Conservation (phyloP, 2,329 filamentous ascomycete genomes). For the Ustulina deusta region DNA sequence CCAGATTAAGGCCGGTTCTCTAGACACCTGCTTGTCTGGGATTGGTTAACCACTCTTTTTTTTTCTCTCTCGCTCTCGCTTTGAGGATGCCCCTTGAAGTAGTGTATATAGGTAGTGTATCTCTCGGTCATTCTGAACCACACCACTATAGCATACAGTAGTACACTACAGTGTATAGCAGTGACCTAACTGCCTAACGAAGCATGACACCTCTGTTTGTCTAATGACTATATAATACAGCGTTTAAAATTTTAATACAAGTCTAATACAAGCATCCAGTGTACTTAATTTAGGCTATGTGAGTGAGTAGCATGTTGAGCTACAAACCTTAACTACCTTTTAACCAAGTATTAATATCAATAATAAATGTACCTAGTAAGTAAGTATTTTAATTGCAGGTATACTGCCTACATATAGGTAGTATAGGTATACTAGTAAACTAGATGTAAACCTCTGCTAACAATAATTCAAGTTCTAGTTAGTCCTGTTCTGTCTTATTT, state of each 20-base stretch:
- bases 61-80: not conserved
- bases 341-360: too few relatives aligned
- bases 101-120: too few relatives aligned
- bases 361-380: too few relatives aligned
- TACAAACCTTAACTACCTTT: not conserved
- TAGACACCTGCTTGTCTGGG: conserved; percentile 35
- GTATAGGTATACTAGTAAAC: too few relatives aligned
- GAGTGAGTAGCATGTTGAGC: not conserved
- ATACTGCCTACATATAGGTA: too few relatives aligned
- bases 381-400: too few relatives aligned
- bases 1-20: conserved; percentile 22
- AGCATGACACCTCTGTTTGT: not conserved
- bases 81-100: not conserved
- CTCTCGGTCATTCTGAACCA: too few relatives aligned
- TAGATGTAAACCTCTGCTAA: too few relatives aligned
- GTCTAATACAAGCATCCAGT: not conserved
- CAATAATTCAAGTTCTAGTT: not conserved
- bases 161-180: too few relatives aligned
- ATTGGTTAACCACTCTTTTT: conserved; percentile 31
- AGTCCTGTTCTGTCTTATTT: not conserved
- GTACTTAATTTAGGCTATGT: conserved; percentile 7
- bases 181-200: too few relatives aligned
- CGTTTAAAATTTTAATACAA: not conserved
- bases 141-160: too few relatives aligned
- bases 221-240: not conserved